Evolutionary conservation across 805 yeast genomes (phyloP), one percentile per base, ranked within the genome.

Genomic region (Saturnispora saitoi): DNA sequence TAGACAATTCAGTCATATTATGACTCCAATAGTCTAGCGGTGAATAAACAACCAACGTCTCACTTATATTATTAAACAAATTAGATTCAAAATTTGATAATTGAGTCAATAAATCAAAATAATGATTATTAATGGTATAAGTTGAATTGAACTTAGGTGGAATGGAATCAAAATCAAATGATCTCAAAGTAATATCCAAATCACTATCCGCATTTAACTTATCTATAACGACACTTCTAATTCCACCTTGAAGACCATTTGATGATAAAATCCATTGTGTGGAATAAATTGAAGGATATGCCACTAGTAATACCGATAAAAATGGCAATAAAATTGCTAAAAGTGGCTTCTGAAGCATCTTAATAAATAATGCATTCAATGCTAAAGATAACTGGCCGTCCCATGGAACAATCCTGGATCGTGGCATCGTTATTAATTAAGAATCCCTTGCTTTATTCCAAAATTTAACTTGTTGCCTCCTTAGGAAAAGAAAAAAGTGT

Each of bases 11-110:
- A 1, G 53, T 51, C 1, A 53, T 32, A 46, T 68, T 56, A 53
- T 69, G 66, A 32, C 65, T 57, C 80, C 81, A 76, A 46, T 64
- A 65, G 12, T 63, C 63, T 3, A 75, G 59, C 0, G 78, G 76
- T 0, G 78, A 67, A 49, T 67, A 60, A 38, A 32, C 45, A 10
- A 19, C 48, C 37, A 26, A 40, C 10, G n/a, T 51, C 47, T 9
- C 20, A 32, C 14, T 40, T n/a, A 8, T 39, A 6, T 36, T 39
- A 9, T 42, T 22, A n/a, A 47, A 32, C 14, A 50, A 38, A 3
- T 15, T 17, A 5, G 32, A 34, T 20, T 52, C 51, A 26, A 42
- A 45, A 9, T 39, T 24, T 12, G 30, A 20, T 9, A 48, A 17
- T 30, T 46, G 38, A 19, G 38, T 34, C 24, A 34, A 34, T 9